phyloP scores from a whole-genome alignment of 1,139 yeast species.

The Geotrichum siamense region DNA sequence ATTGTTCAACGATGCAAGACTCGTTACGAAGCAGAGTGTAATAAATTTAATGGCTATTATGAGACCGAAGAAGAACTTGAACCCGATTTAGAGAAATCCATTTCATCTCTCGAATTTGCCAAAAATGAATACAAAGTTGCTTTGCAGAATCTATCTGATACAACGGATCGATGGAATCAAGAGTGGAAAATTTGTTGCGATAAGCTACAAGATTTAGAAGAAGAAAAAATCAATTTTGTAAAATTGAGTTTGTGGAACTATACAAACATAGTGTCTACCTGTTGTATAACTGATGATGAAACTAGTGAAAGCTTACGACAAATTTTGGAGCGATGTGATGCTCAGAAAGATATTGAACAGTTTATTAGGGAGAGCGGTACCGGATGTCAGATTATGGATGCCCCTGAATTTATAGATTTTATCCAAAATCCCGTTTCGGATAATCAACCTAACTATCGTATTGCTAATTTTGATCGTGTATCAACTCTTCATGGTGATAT shows the following conservation, averaged over 20 bases:
- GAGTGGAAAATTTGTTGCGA: conserved; percentile 73
- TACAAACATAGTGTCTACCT: conserved; percentile 66
- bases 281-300: conserved; percentile 73
- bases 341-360: conserved; percentile 49
- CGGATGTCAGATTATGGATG: conserved; percentile 54
- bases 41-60: conserved; percentile 49
- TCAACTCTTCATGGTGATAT: not conserved
- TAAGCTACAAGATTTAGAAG: conserved; percentile 68
- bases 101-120: conserved; percentile 42
- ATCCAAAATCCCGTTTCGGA: conserved; percentile 36
- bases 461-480: conserved; percentile 4
- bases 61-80: conserved; percentile 62
- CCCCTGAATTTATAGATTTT: conserved; percentile 48
- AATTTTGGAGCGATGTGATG: conserved; percentile 60
- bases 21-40: conserved; percentile 53
- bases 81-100: conserved; percentile 51
- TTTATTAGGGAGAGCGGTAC: conserved; percentile 57
- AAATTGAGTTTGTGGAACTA: conserved; percentile 77
- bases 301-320: conserved; percentile 63
- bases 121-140: conserved; percentile 55
- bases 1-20: conserved; percentile 42
- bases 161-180: conserved; percentile 60
- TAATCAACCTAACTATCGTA: not conserved
- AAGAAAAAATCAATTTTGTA: conserved; percentile 65
- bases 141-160: conserved; percentile 52